These are phyloP conservation scores for Candida labiduridarum DNA, from an alignment of 1,139 yeast species.

Conservation along the genomic window DNA sequence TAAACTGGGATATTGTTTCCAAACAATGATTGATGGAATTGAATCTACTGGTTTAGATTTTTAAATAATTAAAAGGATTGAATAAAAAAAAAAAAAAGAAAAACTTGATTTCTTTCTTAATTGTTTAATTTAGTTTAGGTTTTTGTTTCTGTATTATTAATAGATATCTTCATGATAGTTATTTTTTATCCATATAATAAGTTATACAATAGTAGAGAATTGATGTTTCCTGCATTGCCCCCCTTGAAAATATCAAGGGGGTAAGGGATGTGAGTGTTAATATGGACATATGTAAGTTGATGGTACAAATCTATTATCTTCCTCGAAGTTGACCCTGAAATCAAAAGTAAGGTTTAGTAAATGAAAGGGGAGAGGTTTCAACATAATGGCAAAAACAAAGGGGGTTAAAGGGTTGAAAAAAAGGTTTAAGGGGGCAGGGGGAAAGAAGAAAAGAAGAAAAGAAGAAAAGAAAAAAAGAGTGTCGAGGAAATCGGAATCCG, in stretches of 20 bases:
- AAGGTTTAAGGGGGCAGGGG: background rate
- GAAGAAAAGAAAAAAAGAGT: too few species aligned
- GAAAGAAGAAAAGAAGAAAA: background rate
- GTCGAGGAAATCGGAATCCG: too few species aligned
- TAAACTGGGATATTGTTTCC: background rate
- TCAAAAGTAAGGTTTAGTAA: too few species aligned
- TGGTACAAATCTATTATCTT: too few species aligned
- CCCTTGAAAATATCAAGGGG: too few species aligned
- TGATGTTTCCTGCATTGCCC: background rate
- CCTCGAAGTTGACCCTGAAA: too few species aligned
- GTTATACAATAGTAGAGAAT: background rate
- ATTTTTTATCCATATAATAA: background rate
- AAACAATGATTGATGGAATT: background rate
- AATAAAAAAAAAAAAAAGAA: too few species aligned
- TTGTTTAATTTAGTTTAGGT: background rate
- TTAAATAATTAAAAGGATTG: background rate
- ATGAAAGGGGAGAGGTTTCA: too few species aligned
- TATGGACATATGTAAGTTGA: too few species aligned
- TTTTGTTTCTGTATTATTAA: background rate
- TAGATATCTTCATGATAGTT: background rate
- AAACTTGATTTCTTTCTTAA: background rate
- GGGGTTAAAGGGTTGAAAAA: background rate
- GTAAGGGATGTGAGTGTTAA: too few species aligned
- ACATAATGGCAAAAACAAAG: background rate
- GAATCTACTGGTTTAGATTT: constrained; percentile 4